Conservation (phyloP, 352 stramenopile genomes). For the Globisporangium lucens region DNA sequence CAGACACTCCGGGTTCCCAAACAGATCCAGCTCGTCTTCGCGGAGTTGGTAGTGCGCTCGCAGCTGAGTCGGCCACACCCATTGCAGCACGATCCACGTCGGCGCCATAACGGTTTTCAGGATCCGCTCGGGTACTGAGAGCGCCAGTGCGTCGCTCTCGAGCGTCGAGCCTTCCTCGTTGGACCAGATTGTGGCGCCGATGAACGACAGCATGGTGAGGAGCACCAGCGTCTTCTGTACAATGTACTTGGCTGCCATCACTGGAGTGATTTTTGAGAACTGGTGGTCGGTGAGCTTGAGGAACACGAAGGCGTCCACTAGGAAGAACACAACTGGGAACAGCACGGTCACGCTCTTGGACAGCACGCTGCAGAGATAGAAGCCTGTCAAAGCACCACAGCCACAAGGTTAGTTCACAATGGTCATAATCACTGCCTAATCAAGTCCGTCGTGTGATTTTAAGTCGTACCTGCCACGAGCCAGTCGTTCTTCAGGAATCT, state of each 20-base stretch:
- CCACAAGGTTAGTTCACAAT: background rate
- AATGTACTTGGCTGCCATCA: background rate
- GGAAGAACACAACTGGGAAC: conserved; percentile 5
- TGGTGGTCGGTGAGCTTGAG: background rate
- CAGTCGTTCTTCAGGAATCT: background rate
- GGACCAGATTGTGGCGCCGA: conserved; percentile 34
- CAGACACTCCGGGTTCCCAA: conserved; percentile 30
- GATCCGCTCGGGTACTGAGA: conserved; percentile 11
- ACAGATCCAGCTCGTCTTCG: conserved; percentile 28
- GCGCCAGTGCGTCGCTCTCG: conserved; percentile 31
- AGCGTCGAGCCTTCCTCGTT: conserved; percentile 37
- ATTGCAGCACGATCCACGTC: conserved; percentile 29
- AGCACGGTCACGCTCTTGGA: conserved; percentile 15
- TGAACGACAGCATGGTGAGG: conserved; percentile 20
- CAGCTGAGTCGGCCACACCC: conserved; percentile 45
- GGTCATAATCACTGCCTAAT: no score
- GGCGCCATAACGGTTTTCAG: conserved; percentile 12
- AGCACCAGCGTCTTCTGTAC: background rate
- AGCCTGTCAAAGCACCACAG: background rate
- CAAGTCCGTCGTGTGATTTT: no score
- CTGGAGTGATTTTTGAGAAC: background rate
- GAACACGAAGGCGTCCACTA: background rate
- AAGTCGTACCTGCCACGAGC: background rate
- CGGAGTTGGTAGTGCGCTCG: conserved; percentile 54
- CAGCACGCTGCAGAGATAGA: conserved; percentile 15